Percentiles rank a stretch among this genome's conserved stretches.
These are phyloP conservation scores for Diospyros lotus DNA, from an alignment of 148 eudicot species.

Conservation along the genomic window DNA sequence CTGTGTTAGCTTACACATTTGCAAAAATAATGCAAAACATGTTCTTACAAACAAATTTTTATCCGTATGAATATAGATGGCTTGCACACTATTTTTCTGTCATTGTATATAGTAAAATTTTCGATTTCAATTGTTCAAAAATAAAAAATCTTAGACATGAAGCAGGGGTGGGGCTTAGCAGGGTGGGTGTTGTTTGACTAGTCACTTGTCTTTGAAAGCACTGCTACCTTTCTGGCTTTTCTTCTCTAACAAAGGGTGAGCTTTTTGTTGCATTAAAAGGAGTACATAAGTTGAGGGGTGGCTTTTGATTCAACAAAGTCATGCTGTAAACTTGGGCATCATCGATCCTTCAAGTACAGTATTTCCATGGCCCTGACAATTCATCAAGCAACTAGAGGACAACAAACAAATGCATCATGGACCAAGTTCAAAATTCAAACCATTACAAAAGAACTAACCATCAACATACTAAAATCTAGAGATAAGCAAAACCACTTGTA, in stretches of 20 bases:
- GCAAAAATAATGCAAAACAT: no score
- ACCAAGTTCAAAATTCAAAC: background rate
- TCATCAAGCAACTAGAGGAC: slow-evolving; percentile 6
- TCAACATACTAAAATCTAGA: no score
- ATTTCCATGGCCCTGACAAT: background rate
- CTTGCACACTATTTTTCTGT: no score
- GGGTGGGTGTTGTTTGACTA: slow-evolving; percentile 21
- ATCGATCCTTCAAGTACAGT: slow-evolving; percentile 5
- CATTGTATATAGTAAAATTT: no score
- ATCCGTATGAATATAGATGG: no score
- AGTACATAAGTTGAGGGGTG: slow-evolving; percentile 19
- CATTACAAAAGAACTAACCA: no score
- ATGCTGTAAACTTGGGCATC: slow-evolving; percentile 7
- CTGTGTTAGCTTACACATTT: no score
- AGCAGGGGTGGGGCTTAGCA: background rate
- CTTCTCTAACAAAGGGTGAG: slow-evolving; percentile 9
- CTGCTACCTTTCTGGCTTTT: slow-evolving; percentile 34
- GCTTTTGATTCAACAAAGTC: slow-evolving; percentile 22
- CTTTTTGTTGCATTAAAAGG: slow-evolving; percentile 44
- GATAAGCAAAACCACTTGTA: background rate
- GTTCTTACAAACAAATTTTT: no score
- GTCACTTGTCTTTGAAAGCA: slow-evolving; percentile 27
- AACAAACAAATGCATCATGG: background rate
- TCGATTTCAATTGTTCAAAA: no score
- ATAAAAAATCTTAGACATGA: no score